Percentiles rank a stretch among this genome's conserved stretches.
Conservation (phyloP, 108 stramenopile species). For the Nannochloropsis oceanica region DNA sequence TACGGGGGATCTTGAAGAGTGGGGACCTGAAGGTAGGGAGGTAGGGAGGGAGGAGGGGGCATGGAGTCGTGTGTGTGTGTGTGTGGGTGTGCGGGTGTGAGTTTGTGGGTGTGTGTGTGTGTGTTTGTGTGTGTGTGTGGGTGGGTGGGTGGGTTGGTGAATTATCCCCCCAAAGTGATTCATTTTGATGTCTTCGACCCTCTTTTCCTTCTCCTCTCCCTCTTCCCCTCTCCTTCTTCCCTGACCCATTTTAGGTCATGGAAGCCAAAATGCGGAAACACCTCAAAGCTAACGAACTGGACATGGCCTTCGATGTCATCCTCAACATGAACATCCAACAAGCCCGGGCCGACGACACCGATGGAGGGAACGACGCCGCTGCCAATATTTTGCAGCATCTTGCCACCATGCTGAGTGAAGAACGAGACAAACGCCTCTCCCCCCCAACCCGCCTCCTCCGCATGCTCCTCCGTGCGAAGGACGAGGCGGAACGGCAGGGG, state of each 20-base stretch:
- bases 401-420: not conserved
- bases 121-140: too few species aligned
- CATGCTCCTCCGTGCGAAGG: not conserved
- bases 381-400: not conserved
- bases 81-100: too few species aligned
- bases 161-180: too few species aligned
- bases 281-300: not conserved
- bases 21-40: not conserved
- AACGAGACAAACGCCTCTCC: not conserved
- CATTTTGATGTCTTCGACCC: too few species aligned
- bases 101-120: too few species aligned
- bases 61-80: not conserved
- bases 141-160: too few species aligned
- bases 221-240: not conserved
- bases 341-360: not conserved
- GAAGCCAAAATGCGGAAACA: not conserved
- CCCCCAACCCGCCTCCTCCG: not conserved
- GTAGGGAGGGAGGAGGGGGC: not conserved
- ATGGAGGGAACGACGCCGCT: not conserved
- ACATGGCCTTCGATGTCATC: not conserved
- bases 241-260: not conserved
- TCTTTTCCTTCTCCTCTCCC: too few species aligned
- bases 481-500: not conserved
- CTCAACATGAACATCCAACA: not conserved
- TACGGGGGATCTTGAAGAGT: not conserved